These are phyloP conservation scores for Pseudomonodictys pantanalensis DNA, from an alignment of 495 filamentous ascomycete species.

Conservation along the genomic window DNA sequence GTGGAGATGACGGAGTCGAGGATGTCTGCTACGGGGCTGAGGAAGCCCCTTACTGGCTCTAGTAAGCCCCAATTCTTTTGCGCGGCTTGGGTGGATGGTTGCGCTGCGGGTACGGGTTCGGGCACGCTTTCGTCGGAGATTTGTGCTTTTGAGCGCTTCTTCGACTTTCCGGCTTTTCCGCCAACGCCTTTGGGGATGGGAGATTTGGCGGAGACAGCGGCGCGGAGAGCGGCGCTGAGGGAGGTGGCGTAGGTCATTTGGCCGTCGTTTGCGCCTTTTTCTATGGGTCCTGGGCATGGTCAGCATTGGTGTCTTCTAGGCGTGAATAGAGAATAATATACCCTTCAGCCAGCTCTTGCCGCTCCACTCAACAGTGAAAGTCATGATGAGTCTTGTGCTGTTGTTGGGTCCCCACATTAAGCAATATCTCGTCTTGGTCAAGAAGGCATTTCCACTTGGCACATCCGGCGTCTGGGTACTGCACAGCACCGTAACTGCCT, in stretches of 20 bases:
- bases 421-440: constrained; percentile 89
- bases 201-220: constrained; percentile 64
- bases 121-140: constrained; percentile 33
- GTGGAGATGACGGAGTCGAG: constrained; percentile 68
- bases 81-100: constrained; percentile 8
- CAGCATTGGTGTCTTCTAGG: not conserved
- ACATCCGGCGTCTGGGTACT: constrained; percentile 91
- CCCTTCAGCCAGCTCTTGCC: constrained; percentile 99
- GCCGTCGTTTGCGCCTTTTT: constrained; percentile 91
- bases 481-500: constrained; percentile 65
- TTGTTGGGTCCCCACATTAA: constrained; percentile 87
- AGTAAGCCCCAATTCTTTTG: constrained; percentile 70
- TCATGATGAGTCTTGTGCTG: constrained; percentile 76
- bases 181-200: constrained; percentile 48
- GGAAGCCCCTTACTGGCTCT: constrained; percentile 53
- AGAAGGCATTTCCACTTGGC: constrained; percentile 87
- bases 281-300: constrained; percentile 69
- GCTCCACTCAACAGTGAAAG: constrained; percentile 89
- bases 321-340: constrained; percentile 43
- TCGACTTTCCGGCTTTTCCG: constrained; percentile 48
- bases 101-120: constrained; percentile 17
- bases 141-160: constrained; percentile 54
- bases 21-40: constrained; percentile 71
- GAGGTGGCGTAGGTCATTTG: constrained; percentile 78
- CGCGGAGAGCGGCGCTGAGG: constrained; percentile 67